Percentiles rank a stretch among this genome's conserved stretches.
phyloP scores from a whole-genome alignment of 2,329 filamentous ascomycete genomes.

The Rugonectria rugulosa region DNA sequence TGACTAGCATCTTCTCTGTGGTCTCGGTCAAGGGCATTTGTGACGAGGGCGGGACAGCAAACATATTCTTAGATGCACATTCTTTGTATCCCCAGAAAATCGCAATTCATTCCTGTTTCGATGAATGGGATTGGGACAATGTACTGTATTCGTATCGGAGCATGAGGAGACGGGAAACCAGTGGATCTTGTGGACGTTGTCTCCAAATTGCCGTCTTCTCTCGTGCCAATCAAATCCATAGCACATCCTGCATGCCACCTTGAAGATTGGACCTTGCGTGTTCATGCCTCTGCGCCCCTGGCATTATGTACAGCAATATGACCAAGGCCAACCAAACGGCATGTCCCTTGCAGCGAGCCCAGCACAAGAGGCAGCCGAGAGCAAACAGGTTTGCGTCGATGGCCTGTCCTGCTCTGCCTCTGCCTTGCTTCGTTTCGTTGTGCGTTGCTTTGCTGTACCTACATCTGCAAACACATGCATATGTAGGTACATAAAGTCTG shows the following conservation, averaged over 20 bases:
- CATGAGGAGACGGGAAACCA: background rate
- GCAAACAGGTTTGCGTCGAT: slow-evolving; percentile 4
- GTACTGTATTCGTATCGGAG: too few relatives aligned
- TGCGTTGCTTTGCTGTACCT: background rate
- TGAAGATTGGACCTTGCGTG: slow-evolving; percentile 10
- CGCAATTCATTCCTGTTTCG: slow-evolving; percentile 4
- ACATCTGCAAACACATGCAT: background rate
- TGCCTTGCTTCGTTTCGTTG: background rate
- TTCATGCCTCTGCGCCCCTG: slow-evolving; percentile 11
- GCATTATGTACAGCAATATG: too few relatives aligned
- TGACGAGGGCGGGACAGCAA: slow-evolving; percentile 8
- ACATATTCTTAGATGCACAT: background rate
- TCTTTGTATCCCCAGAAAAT: background rate
- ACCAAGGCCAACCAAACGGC: background rate
- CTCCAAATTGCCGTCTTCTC: background rate
- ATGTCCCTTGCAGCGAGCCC: background rate
- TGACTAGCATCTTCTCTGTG: background rate
- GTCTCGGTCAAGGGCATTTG: slow-evolving; percentile 17
- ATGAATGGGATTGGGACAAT: too few relatives aligned
- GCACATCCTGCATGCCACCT: slow-evolving; percentile 2
- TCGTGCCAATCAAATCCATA: slow-evolving; percentile 14
- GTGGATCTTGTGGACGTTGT: background rate
- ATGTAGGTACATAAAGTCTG: background rate
- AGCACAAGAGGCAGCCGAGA: background rate
- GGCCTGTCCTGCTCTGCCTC: background rate